Conservation (phyloP, 2,329 filamentous ascomycete species). For the Botrytis squamosa region DNA sequence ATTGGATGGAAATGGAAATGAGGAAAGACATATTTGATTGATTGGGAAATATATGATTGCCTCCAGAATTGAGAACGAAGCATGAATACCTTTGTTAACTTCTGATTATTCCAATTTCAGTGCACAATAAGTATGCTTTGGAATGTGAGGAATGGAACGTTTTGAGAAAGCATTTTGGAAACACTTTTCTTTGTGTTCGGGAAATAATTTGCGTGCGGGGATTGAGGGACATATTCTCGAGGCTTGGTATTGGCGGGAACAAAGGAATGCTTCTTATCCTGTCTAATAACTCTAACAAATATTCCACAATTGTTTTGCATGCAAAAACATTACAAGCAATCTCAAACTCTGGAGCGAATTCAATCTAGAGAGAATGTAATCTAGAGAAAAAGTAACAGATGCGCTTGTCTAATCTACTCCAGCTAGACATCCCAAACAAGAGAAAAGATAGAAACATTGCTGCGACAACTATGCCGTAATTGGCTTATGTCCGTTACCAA, state of each 20-base stretch:
- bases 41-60: not conserved
- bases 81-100: not conserved
- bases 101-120: not conserved
- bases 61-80: not conserved
- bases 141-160: not conserved
- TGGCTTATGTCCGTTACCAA: not conserved
- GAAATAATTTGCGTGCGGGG: not conserved
- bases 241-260: not conserved
- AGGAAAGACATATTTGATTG: conserved; percentile 4
- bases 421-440: not conserved
- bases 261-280: not conserved
- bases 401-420: not conserved
- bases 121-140: conserved; percentile 2
- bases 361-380: not conserved
- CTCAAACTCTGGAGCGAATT: not conserved
- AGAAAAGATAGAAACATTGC: not conserved
- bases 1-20: conserved; percentile 7
- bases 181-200: not conserved
- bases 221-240: not conserved
- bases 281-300: not conserved
- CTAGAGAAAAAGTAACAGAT: not conserved
- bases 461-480: conserved; percentile 16
- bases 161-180: not conserved
- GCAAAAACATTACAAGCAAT: not conserved
- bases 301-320: not conserved